phyloP scores from a whole-genome alignment of 306 rosid genomes.

The Acacia acuminata region DNA sequence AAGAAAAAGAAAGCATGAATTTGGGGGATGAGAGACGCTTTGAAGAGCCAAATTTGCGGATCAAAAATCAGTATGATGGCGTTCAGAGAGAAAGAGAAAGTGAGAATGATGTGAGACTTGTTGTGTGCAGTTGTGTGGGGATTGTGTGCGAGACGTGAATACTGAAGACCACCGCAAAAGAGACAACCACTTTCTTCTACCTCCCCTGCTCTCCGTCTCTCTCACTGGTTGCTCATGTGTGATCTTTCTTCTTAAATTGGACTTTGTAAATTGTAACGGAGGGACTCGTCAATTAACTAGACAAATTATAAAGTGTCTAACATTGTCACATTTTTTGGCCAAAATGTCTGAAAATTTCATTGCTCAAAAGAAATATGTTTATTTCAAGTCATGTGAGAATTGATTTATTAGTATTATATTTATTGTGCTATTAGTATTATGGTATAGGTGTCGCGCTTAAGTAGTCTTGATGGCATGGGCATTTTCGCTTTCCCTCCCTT shows the following conservation, averaged over 20 bases:
- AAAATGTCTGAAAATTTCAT: too few species aligned
- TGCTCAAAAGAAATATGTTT: too few species aligned
- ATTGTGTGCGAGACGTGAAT: background rate
- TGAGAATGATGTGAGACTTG: background rate
- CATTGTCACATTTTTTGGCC: too few species aligned
- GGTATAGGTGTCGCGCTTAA: too few species aligned
- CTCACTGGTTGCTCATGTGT: background rate
- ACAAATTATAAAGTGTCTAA: too few species aligned
- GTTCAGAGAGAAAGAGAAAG: constrained; percentile 12
- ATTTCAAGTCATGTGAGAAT: too few species aligned
- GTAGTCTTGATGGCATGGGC: too few species aligned
- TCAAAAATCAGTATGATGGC: constrained; percentile 24
- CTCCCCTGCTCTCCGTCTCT: background rate
- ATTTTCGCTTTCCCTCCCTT: too few species aligned
- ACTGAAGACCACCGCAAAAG: background rate
- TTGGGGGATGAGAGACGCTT: constrained; percentile 9
- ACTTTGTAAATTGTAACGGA: too few species aligned
- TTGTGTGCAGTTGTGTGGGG: background rate
- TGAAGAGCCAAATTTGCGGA: constrained; percentile 48
- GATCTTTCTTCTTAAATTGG: background rate
- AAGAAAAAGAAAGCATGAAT: constrained; percentile 25
- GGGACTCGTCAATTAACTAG: too few species aligned
- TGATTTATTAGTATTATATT: too few species aligned
- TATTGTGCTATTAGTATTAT: too few species aligned
- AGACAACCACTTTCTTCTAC: background rate